Base-by-base conservation (phyloP, 345 rosid genomes). In the Erodium maritimum region DNA sequence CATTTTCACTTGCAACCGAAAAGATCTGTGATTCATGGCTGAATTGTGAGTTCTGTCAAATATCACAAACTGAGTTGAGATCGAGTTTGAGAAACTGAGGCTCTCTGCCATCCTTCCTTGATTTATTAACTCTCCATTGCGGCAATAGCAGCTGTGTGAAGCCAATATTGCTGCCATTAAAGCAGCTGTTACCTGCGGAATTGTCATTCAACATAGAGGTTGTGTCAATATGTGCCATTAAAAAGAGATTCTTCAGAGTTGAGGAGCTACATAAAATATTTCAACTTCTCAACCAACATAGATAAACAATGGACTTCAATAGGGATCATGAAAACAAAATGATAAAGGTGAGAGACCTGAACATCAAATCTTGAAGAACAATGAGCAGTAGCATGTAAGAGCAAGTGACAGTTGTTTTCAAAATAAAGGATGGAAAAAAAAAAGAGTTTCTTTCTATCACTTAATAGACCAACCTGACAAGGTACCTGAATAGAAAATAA, bases 81-180 rank as follows among this genome's bases (percentile, higher is more conserved):
- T 45, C 5, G 84, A 78, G 67, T 71, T 75, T 5, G 78, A 80
- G 69, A 86, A 80, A 68, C 87, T 68, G 25, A 88, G 71, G 61
- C 54, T 65, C 25, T 81, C 82, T 65, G 61, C 54, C 42, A 63
- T 46, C 52, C 85, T 80, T 67, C 77, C 79, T 50, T 68, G 77
- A 61, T 61, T 67, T 50, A 59, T 62, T 54, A 57, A 54, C 37
- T 80, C 74, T 17, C 50, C 60, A 55, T 68, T 59, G 42, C 54
- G 64, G 70, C 78, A 65, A 69, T 70, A 81, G 54, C 85, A 86
- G 77, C 90, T 62, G 60, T 84, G 82, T 33, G 90, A 91, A 75
- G 89, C 95, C 72, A 91, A 71, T 64, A 85, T 21, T 25, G 82
- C 95, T 61, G 79, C 81, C 99, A 91, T 91, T 59, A 57, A 63